Evolutionary conservation across 805 yeast species (phyloP).

Genomic region (Candida vaughaniae): DNA sequence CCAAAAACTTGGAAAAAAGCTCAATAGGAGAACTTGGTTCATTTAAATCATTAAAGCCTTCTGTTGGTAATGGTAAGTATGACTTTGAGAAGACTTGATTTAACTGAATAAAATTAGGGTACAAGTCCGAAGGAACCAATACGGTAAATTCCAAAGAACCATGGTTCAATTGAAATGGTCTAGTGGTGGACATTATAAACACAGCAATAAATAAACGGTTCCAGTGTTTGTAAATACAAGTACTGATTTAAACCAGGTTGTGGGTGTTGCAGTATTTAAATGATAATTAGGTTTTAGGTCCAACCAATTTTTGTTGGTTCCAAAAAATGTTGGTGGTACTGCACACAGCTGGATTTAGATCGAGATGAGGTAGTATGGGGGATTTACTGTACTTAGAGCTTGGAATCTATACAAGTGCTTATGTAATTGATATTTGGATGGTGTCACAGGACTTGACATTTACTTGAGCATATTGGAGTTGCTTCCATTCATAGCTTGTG

Average conservation of each 20-base stretch:
- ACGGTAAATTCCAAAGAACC: slow-evolving; percentile 88
- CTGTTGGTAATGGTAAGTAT: slow-evolving; percentile 71
- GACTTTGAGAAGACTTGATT: slow-evolving; percentile 80
- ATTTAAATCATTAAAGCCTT: slow-evolving; percentile 78
- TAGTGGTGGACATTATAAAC: slow-evolving; percentile 9
- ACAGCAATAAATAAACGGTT: too few relatives aligned
- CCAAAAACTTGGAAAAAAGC: slow-evolving; percentile 79
- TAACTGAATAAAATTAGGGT: slow-evolving; percentile 80
- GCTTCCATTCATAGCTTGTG: background rate
- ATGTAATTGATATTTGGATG: too few relatives aligned
- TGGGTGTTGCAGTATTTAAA: background rate
- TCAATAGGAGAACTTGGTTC: slow-evolving; percentile 89
- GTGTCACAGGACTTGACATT: too few relatives aligned
- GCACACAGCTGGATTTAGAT: too few relatives aligned
- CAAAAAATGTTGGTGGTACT: slow-evolving; percentile 2
- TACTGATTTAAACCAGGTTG: too few relatives aligned
- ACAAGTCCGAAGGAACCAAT: slow-evolving; percentile 78
- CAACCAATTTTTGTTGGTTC: slow-evolving; percentile 4
- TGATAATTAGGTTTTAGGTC: background rate
- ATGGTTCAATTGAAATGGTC: slow-evolving; percentile 76
- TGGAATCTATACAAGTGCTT: too few relatives aligned
- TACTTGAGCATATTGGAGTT: background rate
- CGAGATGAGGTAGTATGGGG: too few relatives aligned
- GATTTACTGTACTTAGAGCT: too few relatives aligned
- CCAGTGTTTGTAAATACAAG: too few relatives aligned